These are phyloP conservation scores for Botrytis squamosa DNA, from an alignment of 2,329 filamentous ascomycete genomes.

Conservation along the genomic window DNA sequence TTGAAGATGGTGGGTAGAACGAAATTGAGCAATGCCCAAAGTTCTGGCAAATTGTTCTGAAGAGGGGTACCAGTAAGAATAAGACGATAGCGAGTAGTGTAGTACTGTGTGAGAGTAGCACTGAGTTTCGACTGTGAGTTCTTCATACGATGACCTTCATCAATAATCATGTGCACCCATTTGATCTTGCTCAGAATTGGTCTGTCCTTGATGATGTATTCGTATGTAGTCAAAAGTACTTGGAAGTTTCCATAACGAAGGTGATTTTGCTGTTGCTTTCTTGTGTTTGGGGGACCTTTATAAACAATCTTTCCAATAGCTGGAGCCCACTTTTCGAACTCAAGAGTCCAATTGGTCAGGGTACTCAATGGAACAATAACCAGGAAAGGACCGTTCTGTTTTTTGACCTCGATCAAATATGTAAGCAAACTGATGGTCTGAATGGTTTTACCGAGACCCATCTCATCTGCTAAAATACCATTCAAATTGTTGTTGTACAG, in stretches of 20 bases:
- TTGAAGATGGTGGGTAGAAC: constrained; percentile 99
- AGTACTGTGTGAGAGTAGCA: constrained; percentile 91
- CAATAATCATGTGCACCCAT: constrained; percentile 99
- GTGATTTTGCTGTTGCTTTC: constrained; percentile 88
- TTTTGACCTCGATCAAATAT: constrained; percentile 94
- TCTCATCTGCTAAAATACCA: constrained; percentile 96
- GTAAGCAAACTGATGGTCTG: constrained; percentile 98
- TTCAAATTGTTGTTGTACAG: constrained; percentile 99
- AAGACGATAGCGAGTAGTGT: constrained; percentile 88
- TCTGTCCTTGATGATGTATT: constrained; percentile 99
- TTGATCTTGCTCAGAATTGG: constrained; percentile 96
- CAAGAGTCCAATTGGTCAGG: constrained; percentile 96
- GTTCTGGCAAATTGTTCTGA: constrained; percentile 92
- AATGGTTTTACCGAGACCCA: constrained; percentile 99
- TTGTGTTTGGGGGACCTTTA: constrained; percentile 86
- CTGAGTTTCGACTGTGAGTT: constrained; percentile 95
- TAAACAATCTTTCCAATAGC: constrained; percentile 85
- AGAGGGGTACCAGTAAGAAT: constrained; percentile 97
- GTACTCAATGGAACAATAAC: constrained; percentile 97
- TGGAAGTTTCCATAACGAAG: constrained; percentile 96
- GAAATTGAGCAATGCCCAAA: constrained; percentile 99
- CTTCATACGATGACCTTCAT: constrained; percentile 99
- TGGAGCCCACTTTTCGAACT: constrained; percentile 99
- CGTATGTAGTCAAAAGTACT: constrained; percentile 94
- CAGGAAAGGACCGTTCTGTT: constrained; percentile 86